These are phyloP conservation scores for Rhizopogon rudus DNA, from an alignment of 768 basidiomycete genomes.

Conservation along the genomic window DNA sequence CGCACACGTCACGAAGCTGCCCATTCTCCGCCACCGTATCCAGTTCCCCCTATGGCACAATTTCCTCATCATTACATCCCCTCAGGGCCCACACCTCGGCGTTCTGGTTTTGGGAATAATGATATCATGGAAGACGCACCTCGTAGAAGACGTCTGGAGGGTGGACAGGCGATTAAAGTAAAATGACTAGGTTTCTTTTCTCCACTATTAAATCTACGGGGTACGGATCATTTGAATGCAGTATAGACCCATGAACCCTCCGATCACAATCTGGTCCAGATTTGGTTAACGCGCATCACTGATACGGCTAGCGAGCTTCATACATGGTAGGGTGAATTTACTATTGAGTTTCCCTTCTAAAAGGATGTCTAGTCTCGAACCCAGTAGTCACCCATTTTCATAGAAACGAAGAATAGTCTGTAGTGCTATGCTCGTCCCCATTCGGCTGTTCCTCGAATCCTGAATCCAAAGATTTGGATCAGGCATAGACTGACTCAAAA, in stretches of 20 bases:
- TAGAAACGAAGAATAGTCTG: background rate
- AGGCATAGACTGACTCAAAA: too few relatives aligned
- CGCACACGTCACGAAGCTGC: conserved; percentile 57
- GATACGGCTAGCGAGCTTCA: background rate
- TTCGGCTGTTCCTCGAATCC: background rate
- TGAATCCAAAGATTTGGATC: too few relatives aligned
- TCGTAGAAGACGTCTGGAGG: conserved; percentile 53
- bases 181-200: conserved; percentile 30
- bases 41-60: conserved; percentile 32
- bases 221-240: conserved; percentile 12
- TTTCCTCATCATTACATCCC: conserved; percentile 49
- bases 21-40: conserved; percentile 35
- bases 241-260: conserved; percentile 15
- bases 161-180: conserved; percentile 50
- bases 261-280: conserved; percentile 6
- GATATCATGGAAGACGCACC: conserved; percentile 35
- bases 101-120: conserved; percentile 29
- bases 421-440: background rate
- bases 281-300: background rate
- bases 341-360: background rate
- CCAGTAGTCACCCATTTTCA: background rate
- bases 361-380: background rate
- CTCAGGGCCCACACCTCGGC: conserved; percentile 46
- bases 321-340: background rate
- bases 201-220: conserved; percentile 21